Evolutionary conservation across 2,329 filamentous ascomycete genomes (phyloP).

Genomic region (Elsinoe necatrix): DNA sequence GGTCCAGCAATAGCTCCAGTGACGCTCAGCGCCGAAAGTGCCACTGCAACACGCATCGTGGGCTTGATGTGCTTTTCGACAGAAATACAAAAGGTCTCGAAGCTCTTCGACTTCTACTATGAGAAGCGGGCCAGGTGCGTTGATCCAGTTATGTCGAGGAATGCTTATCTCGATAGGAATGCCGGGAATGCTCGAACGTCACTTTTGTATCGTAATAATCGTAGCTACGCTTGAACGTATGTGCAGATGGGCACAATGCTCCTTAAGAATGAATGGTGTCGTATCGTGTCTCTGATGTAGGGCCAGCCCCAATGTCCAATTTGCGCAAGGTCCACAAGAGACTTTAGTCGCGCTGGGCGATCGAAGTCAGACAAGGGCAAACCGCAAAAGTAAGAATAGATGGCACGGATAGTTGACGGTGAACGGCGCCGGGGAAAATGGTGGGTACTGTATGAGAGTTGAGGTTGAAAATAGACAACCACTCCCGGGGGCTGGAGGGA

Average conservation of each 20-base stretch:
- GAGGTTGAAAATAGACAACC: constrained; percentile 4
- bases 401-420: not conserved
- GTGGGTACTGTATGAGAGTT: not conserved
- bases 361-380: not conserved
- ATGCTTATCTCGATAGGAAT: constrained; percentile 1
- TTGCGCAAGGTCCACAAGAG: constrained; percentile 8
- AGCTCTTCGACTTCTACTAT: not conserved
- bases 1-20: constrained; percentile 6
- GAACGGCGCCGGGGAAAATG: not conserved
- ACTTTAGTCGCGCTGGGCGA: constrained; percentile 5
- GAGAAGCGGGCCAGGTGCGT: not conserved
- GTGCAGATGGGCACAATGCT: not conserved
- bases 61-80: not conserved
- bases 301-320: not conserved
- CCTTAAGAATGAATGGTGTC: not conserved
- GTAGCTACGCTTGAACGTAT: not conserved
- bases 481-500: not conserved
- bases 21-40: not conserved
- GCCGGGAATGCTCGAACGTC: not conserved
- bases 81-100: not conserved
- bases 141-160: not conserved
- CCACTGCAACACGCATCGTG: not conserved
- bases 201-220: not conserved
- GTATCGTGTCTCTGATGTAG: not conserved
- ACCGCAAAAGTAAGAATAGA: not conserved